phyloP scores from a whole-genome alignment of 805 yeast genomes.

The Kazachstania africana region DNA sequence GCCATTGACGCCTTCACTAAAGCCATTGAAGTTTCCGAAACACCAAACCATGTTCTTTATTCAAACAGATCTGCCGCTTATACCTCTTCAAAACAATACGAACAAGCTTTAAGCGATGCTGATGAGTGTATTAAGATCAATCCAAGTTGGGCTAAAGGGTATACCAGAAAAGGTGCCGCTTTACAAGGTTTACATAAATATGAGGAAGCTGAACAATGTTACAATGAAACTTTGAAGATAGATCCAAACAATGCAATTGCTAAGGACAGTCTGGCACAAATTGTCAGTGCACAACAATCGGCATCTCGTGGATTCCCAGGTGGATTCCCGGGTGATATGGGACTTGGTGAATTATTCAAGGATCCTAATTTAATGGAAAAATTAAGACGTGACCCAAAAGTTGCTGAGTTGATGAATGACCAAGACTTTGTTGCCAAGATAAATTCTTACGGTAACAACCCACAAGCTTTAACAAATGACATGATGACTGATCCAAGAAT shows the following conservation, averaged over 20 bases:
- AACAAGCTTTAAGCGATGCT: conserved; percentile 75
- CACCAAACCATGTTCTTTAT: conserved; percentile 84
- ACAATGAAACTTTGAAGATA: conserved; percentile 67
- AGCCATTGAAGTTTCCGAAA: conserved; percentile 73
- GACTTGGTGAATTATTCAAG: conserved; percentile 63
- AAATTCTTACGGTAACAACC: conserved; percentile 50
- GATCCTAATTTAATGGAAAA: conserved; percentile 72
- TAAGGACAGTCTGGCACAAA: conserved; percentile 62
- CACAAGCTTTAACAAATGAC: conserved; percentile 58
- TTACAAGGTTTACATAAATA: conserved; percentile 73
- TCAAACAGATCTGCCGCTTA: conserved; percentile 91
- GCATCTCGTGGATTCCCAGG: conserved; percentile 38
- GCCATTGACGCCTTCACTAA: conserved; percentile 75
- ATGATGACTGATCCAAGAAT: conserved; percentile 73
- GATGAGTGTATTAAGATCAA: conserved; percentile 69
- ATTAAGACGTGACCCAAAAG: conserved; percentile 73
- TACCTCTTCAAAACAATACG: conserved; percentile 66
- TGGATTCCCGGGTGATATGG: too few species aligned
- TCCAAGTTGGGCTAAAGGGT: conserved; percentile 90
- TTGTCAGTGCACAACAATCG: conserved; percentile 51
- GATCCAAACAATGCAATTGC: conserved; percentile 83
- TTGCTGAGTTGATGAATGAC: conserved; percentile 77
- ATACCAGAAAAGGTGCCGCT: conserved; percentile 89
- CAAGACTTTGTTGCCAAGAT: conserved; percentile 66
- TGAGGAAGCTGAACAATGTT: conserved; percentile 61